A percentile compares a stretch with the other conserved stretches of the same genome.
Evolutionary conservation across 306 rosid species (phyloP).

Genomic region (Quercus variabilis): DNA sequence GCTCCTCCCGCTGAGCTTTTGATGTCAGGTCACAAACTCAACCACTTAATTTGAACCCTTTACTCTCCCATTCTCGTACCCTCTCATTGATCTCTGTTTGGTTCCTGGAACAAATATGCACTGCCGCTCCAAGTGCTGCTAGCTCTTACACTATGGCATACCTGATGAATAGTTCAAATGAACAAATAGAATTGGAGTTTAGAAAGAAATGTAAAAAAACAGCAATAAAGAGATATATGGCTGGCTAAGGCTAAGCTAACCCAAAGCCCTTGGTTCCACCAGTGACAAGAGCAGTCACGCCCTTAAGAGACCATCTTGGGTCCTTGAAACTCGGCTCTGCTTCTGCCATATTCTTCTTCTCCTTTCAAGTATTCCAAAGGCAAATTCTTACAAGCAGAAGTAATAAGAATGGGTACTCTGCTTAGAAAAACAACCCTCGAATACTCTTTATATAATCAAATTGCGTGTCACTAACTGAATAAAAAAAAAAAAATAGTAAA

Average conservation of each 20-base stretch:
- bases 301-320: constrained; percentile 49
- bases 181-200: background rate
- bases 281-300: constrained; percentile 48
- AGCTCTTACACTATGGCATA: constrained; percentile 46
- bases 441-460: no score
- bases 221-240: background rate
- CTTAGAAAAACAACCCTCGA: no score
- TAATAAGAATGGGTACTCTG: no score
- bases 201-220: background rate
- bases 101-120: constrained; percentile 44
- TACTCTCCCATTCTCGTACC: constrained; percentile 33
- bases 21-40: constrained; percentile 37
- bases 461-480: no score
- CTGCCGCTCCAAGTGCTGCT: constrained; percentile 37
- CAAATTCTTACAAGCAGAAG: background rate
- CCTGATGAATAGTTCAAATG: constrained; percentile 4
- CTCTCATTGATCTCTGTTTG: constrained; percentile 24
- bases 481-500: no score
- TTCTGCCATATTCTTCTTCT: background rate
- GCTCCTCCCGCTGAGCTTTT: constrained; percentile 23
- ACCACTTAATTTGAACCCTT: constrained; percentile 38
- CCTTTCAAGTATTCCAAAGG: background rate
- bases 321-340: constrained; percentile 9
- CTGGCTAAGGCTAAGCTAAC: constrained; percentile 1
- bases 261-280: constrained; percentile 53